phyloP scores from a whole-genome alignment of 495 filamentous ascomycete genomes.

The Friedmanniomyces endolithicus region DNA sequence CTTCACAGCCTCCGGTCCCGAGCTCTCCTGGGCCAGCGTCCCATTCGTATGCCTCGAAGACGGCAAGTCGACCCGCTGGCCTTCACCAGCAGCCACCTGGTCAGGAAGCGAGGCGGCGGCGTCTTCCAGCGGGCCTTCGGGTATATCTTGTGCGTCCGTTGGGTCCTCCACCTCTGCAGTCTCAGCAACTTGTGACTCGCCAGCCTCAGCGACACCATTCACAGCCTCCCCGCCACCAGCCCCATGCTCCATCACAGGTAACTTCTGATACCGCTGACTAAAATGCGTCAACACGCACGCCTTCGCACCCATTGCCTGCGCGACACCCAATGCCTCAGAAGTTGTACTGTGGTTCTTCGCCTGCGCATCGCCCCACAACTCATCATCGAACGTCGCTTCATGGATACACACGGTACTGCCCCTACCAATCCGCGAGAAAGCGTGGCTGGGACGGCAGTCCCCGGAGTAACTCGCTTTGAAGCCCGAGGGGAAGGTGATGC shows the following conservation, averaged over 20 bases:
- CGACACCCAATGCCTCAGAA: conserved; percentile 69
- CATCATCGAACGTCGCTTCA: conserved; percentile 91
- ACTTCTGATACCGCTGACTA: conserved; percentile 86
- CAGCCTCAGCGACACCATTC: conserved; percentile 20
- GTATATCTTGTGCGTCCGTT: neutral
- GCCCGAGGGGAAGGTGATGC: conserved; percentile 51
- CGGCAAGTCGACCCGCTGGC: neutral
- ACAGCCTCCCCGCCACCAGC: neutral
- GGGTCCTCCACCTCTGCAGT: neutral
- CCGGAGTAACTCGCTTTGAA: conserved; percentile 89
- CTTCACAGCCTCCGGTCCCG: conserved; percentile 3
- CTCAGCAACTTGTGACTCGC: conserved; percentile 7
- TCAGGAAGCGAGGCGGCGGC: conserved; percentile 10
- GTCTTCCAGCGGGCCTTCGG: conserved; percentile 6
- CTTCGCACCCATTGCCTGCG: conserved; percentile 60
- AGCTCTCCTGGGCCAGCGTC: neutral
- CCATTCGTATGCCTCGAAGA: neutral
- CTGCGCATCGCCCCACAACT: conserved; percentile 58
- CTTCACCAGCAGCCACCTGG: neutral
- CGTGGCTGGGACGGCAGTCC: conserved; percentile 67
- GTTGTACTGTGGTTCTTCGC: conserved; percentile 88
- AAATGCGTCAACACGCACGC: conserved; percentile 83
- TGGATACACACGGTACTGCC: conserved; percentile 76
- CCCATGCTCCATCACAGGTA: conserved; percentile 41
- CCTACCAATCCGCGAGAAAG: conserved; percentile 57